Percentiles rank a stretch among this genome's conserved stretches.
These are phyloP conservation scores for Cutaneotrichosporon sp. DNA, from an alignment of 1,284 basidiomycete species.

Conservation along the genomic window DNA sequence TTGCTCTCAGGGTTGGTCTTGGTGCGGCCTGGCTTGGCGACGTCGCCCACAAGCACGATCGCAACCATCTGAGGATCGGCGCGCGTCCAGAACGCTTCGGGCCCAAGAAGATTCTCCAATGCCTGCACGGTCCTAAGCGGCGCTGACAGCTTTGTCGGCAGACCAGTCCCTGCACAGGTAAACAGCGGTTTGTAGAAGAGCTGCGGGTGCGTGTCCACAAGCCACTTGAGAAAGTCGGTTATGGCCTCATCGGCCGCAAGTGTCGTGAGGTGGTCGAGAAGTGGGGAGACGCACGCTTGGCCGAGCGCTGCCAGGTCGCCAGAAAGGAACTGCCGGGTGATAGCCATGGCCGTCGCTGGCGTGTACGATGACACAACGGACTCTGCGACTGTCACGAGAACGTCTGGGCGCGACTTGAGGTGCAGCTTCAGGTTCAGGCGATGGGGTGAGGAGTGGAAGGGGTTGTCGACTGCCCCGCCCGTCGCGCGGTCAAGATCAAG, in stretches of 20 bases:
- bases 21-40: slow-evolving; percentile 20
- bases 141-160: slow-evolving; percentile 56
- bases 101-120: slow-evolving; percentile 54
- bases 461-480: no score
- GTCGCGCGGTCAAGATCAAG: slow-evolving; percentile 19
- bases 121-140: slow-evolving; percentile 57
- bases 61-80: slow-evolving; percentile 70
- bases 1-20: slow-evolving; percentile 42
- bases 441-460: not conserved
- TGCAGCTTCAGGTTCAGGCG: slow-evolving; percentile 1
- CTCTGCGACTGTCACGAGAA: not conserved
- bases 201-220: slow-evolving; percentile 52
- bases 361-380: slow-evolving; percentile 6
- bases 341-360: not conserved
- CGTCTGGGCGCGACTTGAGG: not conserved
- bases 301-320: slow-evolving; percentile 11
- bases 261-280: slow-evolving; percentile 14
- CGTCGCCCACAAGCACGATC: slow-evolving; percentile 54
- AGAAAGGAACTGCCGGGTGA: slow-evolving; percentile 11
- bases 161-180: slow-evolving; percentile 60
- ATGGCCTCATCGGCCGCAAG: slow-evolving; percentile 1
- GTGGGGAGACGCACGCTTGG: slow-evolving; percentile 1
- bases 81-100: slow-evolving; percentile 57
- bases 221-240: slow-evolving; percentile 26
- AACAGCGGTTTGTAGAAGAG: slow-evolving; percentile 71